These are phyloP conservation scores for Hibiscus syriacus DNA, from an alignment of 345 rosid genomes.

Conservation along the genomic window DNA sequence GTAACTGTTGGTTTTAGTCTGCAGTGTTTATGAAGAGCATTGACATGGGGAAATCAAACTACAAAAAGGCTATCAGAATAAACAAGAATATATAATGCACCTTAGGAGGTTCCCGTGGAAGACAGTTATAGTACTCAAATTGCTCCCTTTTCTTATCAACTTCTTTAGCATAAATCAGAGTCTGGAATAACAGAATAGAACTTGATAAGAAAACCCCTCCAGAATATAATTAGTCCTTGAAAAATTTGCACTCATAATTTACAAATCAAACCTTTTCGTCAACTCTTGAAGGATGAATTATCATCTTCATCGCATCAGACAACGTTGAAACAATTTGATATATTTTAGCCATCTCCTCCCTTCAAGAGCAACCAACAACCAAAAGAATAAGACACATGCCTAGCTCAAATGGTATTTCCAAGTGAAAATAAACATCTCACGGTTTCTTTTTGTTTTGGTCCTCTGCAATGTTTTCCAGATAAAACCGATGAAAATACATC, in stretches of 20 bases:
- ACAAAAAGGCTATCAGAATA: background rate
- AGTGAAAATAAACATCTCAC: slow-evolving; percentile 38
- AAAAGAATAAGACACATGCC: slow-evolving; percentile 8
- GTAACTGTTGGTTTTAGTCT: slow-evolving; percentile 77
- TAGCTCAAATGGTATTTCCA: slow-evolving; percentile 1
- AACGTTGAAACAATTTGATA: slow-evolving; percentile 75
- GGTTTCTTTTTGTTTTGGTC: slow-evolving; percentile 55
- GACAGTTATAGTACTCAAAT: slow-evolving; percentile 64
- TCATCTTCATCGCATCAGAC: slow-evolving; percentile 69
- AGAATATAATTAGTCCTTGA: slow-evolving; percentile 5
- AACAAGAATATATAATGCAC: slow-evolving; percentile 34
- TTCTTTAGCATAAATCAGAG: slow-evolving; percentile 45
- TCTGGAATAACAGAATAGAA: slow-evolving; percentile 32
- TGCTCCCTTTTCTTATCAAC: slow-evolving; percentile 55
- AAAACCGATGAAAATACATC: slow-evolving; percentile 53
- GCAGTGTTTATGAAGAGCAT: slow-evolving; percentile 9
- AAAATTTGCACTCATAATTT: slow-evolving; percentile 7
- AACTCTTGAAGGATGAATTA: slow-evolving; percentile 34
- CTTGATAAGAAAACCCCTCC: slow-evolving; percentile 9
- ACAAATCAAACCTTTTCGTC: slow-evolving; percentile 50
- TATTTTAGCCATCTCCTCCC: slow-evolving; percentile 90
- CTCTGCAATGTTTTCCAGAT: slow-evolving; percentile 42
- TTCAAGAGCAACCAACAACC: slow-evolving; percentile 24
- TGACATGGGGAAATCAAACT: slow-evolving; percentile 5
- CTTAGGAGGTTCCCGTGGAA: slow-evolving; percentile 91